phyloP scores from a whole-genome alignment of 2,329 filamentous ascomycete genomes.

The Sclerotinia nivalis region DNA sequence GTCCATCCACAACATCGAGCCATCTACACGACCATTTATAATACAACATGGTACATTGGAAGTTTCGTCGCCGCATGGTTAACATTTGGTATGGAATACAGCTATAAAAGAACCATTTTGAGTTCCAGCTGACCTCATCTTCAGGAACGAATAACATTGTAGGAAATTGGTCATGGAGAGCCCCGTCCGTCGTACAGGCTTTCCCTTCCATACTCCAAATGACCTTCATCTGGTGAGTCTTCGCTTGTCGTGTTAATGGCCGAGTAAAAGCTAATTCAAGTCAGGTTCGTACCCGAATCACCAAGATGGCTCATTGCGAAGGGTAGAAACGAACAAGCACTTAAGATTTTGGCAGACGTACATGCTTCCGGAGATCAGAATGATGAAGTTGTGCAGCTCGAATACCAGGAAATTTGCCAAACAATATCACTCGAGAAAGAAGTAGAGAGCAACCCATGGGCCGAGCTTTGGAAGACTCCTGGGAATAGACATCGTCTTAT shows the following conservation, averaged over 20 bases:
- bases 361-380: conserved; percentile 45
- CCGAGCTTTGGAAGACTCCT: conserved; percentile 51
- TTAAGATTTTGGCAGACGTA: conserved; percentile 51
- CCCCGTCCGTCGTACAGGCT: conserved; percentile 41
- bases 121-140: conserved; percentile 4
- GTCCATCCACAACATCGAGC: conserved; percentile 52
- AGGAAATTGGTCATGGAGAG: conserved; percentile 42
- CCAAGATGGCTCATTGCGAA: conserved; percentile 60
- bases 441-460: conserved; percentile 48
- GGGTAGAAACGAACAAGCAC: conserved; percentile 66
- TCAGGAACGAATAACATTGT: conserved; percentile 43
- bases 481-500: conserved; percentile 57
- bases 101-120: background rate
- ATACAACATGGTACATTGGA: conserved; percentile 49
- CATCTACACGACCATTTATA: conserved; percentile 50
- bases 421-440: conserved; percentile 49
- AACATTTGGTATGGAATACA: conserved; percentile 42
- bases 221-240: conserved; percentile 35
- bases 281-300: conserved; percentile 44
- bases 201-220: conserved; percentile 37
- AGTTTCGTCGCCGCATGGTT: conserved; percentile 50
- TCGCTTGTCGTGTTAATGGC: background rate
- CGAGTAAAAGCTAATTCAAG: background rate
- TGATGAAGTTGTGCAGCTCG: conserved; percentile 45
- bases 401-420: conserved; percentile 48